Evolutionary conservation across 1,284 basidiomycete species (phyloP).

Genomic region (Tremellales sp.): DNA sequence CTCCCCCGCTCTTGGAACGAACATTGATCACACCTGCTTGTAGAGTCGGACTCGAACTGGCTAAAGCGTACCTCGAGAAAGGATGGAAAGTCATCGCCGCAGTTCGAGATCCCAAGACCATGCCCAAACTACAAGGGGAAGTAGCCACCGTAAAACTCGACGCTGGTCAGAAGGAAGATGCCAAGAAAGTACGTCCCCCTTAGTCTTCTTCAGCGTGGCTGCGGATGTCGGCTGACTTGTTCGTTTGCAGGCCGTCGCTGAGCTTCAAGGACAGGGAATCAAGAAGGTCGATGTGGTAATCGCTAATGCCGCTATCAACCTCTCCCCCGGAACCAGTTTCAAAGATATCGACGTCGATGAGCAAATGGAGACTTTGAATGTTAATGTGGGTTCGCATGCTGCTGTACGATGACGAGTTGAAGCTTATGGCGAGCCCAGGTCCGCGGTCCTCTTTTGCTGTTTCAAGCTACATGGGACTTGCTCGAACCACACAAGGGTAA

Average conservation of each 20-base stretch:
- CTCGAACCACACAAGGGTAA: slow-evolving; percentile 8
- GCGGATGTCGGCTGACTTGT: not conserved
- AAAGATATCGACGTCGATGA: slow-evolving; percentile 4
- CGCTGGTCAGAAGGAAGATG: slow-evolving; percentile 6
- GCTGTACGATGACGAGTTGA: not conserved
- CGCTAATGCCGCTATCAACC: slow-evolving; percentile 18
- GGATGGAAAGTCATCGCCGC: slow-evolving; percentile 18
- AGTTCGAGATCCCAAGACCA: slow-evolving; percentile 11
- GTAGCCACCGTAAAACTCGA: slow-evolving; percentile 9
- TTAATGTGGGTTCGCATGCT: slow-evolving; percentile 7
- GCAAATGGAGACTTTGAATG: slow-evolving; percentile 2
- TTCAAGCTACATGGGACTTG: slow-evolving; percentile 15
- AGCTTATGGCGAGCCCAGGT: slow-evolving; percentile 7
- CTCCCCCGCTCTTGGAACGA: not conserved
- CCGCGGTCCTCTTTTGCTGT: slow-evolving; percentile 16
- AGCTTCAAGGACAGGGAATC: slow-evolving; percentile 13
- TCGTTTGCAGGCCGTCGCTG: slow-evolving; percentile 12
- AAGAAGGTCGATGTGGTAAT: slow-evolving; percentile 17
- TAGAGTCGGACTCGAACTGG: slow-evolving; percentile 15
- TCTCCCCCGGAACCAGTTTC: slow-evolving; percentile 1
- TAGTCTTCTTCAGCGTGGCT: not conserved
- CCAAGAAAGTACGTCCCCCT: slow-evolving; percentile 8
- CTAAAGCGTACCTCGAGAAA: slow-evolving; percentile 7
- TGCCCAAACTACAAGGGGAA: slow-evolving; percentile 9
- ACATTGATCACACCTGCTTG: not conserved